These are phyloP conservation scores for Hyphopichia homilentoma DNA, from an alignment of 805 yeast species.

Conservation along the genomic window DNA sequence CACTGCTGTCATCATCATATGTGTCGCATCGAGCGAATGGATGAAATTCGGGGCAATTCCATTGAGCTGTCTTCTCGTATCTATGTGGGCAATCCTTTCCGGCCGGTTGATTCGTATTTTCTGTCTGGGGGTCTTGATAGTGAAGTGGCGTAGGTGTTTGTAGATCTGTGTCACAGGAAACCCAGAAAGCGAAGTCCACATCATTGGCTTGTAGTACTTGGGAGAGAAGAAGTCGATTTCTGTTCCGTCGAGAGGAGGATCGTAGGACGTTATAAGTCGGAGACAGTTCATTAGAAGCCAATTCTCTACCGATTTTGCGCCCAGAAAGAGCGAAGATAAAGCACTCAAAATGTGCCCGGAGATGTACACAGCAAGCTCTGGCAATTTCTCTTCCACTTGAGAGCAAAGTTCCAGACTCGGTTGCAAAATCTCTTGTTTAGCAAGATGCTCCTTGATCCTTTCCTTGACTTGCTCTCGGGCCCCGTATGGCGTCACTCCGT, in stretches of 20 bases:
- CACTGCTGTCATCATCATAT: conserved; percentile 33
- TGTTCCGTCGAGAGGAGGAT: conserved; percentile 3
- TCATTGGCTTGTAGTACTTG: conserved; percentile 28
- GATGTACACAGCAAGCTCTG: conserved; percentile 12
- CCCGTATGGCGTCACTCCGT: conserved; percentile 40
- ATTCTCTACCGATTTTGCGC: conserved; percentile 29
- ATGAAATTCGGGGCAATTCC: conserved; percentile 43
- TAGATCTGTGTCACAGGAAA: conserved; percentile 40
- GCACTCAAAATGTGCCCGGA: conserved; percentile 20
- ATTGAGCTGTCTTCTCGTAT: conserved; percentile 26
- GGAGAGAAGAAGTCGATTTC: conserved; percentile 16
- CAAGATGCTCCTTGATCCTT: conserved; percentile 18
- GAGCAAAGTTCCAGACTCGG: too few relatives aligned
- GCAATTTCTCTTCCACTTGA: conserved; percentile 2
- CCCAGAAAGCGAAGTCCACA: conserved; percentile 40
- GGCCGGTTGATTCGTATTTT: conserved; percentile 12
- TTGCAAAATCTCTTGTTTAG: conserved; percentile 3
- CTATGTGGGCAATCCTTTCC: conserved; percentile 19
- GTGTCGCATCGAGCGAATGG: conserved; percentile 40
- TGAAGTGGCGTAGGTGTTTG: conserved; percentile 10
- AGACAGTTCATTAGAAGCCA: conserved; percentile 32
- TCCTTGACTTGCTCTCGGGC: conserved; percentile 30
- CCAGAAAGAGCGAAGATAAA: conserved; percentile 25
- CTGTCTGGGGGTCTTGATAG: conserved; percentile 21
- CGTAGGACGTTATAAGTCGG: conserved; percentile 26